phyloP scores from a whole-genome alignment of 495 filamentous ascomycete genomes.

The Rostrohypoxylon terebratum region DNA sequence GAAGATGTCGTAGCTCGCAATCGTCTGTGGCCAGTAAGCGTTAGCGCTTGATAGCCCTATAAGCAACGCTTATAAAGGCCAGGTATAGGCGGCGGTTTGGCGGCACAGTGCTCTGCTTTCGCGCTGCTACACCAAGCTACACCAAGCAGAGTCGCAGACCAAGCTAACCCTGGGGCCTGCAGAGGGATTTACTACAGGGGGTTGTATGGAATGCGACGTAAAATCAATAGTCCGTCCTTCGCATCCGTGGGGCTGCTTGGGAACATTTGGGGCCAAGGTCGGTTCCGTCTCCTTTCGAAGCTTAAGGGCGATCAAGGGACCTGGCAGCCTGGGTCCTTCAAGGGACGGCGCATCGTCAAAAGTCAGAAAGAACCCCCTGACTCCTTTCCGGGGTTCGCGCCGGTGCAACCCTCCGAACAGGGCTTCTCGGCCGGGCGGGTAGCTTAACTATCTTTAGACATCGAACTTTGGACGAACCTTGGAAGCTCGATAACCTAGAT shows the following conservation, averaged over 20 bases:
- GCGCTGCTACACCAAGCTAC: not conserved
- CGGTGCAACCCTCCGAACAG: constrained; percentile 32
- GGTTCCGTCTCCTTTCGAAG: constrained; percentile 36
- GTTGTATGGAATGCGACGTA: constrained; percentile 37
- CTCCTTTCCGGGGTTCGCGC: constrained; percentile 26
- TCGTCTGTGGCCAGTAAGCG: constrained; percentile 3
- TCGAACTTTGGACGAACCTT: constrained; percentile 9
- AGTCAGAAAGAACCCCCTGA: constrained; percentile 26
- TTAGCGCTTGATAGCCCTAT: constrained; percentile 21
- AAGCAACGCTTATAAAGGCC: constrained; percentile 2
- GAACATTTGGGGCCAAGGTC: constrained; percentile 27
- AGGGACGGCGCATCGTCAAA: constrained; percentile 25
- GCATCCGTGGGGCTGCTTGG: constrained; percentile 22
- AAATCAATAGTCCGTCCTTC: constrained; percentile 23
- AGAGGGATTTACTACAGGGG: constrained; percentile 17
- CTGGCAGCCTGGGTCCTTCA: too few relatives aligned
- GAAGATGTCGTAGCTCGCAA: constrained; percentile 9
- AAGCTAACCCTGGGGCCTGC: constrained; percentile 1
- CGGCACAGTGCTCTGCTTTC: constrained; percentile 7
- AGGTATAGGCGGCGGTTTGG: constrained; percentile 5
- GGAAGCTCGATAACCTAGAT: constrained; percentile 7
- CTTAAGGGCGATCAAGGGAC: not conserved
- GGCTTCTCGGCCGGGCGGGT: constrained; percentile 31
- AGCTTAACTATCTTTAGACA: constrained; percentile 38
- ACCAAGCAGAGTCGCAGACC: too few relatives aligned